A percentile compares a stretch with the other conserved stretches of the same genome.
These are phyloP conservation scores for Bassia scoparia DNA, from an alignment of 148 eudicot genomes.

Conservation along the genomic window DNA sequence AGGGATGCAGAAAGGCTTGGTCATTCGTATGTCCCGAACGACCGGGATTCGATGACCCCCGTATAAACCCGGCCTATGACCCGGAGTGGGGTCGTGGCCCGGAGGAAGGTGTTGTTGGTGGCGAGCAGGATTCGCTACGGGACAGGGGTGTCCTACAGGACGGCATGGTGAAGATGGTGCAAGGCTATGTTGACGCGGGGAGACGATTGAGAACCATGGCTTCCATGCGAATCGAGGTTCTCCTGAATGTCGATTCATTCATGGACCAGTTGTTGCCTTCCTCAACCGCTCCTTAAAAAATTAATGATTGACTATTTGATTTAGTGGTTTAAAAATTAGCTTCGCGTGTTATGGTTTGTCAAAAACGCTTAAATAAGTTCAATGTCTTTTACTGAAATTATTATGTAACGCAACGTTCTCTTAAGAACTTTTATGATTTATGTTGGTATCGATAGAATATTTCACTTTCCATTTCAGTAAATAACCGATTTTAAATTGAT, in stretches of 20 bases:
- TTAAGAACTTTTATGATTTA: no score
- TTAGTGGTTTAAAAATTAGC: neutral
- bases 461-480: no score
- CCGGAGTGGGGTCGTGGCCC: slow-evolving; percentile 18
- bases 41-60: slow-evolving; percentile 34
- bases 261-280: slow-evolving; percentile 35
- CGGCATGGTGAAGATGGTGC: slow-evolving; percentile 38
- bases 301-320: no score
- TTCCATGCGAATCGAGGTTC: slow-evolving; percentile 36
- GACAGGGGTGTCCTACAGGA: slow-evolving; percentile 34
- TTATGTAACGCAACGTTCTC: no score
- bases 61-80: slow-evolving; percentile 37
- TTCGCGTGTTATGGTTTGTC: neutral
- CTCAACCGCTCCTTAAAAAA: slow-evolving; percentile 23
- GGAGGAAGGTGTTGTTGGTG: slow-evolving; percentile 34
- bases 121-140: slow-evolving; percentile 40
- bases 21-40: slow-evolving; percentile 22
- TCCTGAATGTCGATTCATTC: slow-evolving; percentile 22
- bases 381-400: no score
- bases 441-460: no score
- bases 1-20: slow-evolving; percentile 28
- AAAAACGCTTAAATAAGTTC: no score
- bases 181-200: slow-evolving; percentile 37
- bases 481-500: no score
- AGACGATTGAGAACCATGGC: slow-evolving; percentile 40